Conservation (phyloP, 768 basidiomycete species). For the Suillus variegatus region DNA sequence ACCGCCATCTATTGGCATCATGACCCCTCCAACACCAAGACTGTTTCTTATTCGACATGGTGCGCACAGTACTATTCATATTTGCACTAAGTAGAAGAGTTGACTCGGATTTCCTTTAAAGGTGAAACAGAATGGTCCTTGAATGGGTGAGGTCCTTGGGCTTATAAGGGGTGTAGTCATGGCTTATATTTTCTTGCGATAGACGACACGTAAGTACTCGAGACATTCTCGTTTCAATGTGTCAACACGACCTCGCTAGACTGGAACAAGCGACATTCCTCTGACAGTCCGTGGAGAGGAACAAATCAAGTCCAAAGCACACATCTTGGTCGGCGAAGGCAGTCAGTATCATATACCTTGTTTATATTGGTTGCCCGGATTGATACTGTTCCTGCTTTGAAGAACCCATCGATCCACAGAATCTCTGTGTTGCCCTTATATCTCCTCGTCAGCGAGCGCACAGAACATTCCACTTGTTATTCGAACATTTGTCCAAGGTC, state of each 20-base stretch:
- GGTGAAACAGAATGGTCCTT: conserved; percentile 95
- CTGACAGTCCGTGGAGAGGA: conserved; percentile 76
- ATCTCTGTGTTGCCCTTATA: conserved; percentile 73
- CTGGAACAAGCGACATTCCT: conserved; percentile 86
- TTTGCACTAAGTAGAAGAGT: background rate
- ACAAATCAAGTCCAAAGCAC: conserved; percentile 65
- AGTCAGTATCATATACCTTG: conserved; percentile 48
- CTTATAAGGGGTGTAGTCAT: conserved; percentile 8
- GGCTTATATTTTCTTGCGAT: conserved; percentile 1
- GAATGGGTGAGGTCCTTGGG: conserved; percentile 59
- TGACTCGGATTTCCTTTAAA: conserved; percentile 24
- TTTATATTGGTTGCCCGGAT: background rate
- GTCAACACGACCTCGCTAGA: conserved; percentile 46
- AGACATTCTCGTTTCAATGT: background rate
- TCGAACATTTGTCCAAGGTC: conserved; percentile 45
- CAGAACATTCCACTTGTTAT: conserved; percentile 82
- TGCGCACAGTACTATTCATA: conserved; percentile 25
- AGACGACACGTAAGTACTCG: conserved; percentile 61
- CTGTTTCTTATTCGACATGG: conserved; percentile 83
- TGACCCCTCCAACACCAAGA: conserved; percentile 62
- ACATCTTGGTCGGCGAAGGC: conserved; percentile 70
- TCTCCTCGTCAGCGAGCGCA: conserved; percentile 90
- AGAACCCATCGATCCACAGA: conserved; percentile 80
- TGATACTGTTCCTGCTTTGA: conserved; percentile 1
- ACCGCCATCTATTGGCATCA: conserved; percentile 9